These are phyloP conservation scores for Suillus cothurnatus DNA, from an alignment of 768 basidiomycete genomes.

Conservation along the genomic window DNA sequence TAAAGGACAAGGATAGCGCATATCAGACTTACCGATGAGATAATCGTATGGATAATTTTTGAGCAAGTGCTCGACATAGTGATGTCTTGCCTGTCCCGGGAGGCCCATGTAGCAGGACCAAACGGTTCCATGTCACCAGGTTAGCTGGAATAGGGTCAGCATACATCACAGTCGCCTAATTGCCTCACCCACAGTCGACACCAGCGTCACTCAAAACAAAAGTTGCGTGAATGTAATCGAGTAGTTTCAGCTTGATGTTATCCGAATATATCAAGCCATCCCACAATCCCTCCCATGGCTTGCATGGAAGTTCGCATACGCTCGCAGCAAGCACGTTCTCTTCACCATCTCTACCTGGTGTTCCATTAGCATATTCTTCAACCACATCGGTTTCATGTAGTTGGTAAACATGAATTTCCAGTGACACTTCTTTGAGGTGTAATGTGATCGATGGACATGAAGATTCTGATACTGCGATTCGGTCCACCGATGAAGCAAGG, in stretches of 20 bases:
- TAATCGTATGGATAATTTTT: constrained; percentile 91
- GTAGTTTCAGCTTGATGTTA: constrained; percentile 81
- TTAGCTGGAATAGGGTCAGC: constrained; percentile 57
- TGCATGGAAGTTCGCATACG: constrained; percentile 85
- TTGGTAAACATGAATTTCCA: constrained; percentile 90
- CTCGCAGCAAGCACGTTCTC: constrained; percentile 86
- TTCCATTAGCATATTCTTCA: constrained; percentile 71
- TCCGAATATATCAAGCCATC: constrained; percentile 84
- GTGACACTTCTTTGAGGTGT: constrained; percentile 55
- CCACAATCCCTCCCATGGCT: constrained; percentile 90
- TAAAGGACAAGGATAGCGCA: constrained; percentile 2
- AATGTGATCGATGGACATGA: constrained; percentile 58
- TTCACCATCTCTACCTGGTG: constrained; percentile 54
- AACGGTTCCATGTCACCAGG: constrained; percentile 93
- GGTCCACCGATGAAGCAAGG: constrained; percentile 74
- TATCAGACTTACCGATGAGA: constrained; percentile 64
- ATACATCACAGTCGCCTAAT: constrained; percentile 5
- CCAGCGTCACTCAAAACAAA: constrained; percentile 88
- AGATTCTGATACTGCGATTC: constrained; percentile 72
- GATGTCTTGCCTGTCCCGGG: constrained; percentile 98
- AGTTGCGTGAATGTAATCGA: constrained; percentile 95
- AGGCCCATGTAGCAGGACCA: constrained; percentile 93
- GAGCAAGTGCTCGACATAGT: constrained; percentile 90
- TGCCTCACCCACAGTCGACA: constrained; percentile 68
- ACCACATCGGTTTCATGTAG: constrained; percentile 66